Conservation (phyloP, 257 asterid genomes). For the Haberlea rhodopensis region DNA sequence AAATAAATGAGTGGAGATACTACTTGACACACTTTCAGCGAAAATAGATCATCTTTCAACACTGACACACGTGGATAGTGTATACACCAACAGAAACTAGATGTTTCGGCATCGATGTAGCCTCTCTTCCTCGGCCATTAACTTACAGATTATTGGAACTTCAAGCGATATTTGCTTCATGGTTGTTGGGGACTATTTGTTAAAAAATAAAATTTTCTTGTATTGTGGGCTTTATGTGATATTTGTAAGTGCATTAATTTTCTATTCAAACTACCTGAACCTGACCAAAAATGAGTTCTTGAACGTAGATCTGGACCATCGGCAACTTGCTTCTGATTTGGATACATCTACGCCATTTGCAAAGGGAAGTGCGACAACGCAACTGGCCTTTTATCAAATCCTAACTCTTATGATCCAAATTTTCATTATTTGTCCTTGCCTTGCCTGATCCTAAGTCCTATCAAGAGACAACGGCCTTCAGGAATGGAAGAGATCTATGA, state of each 20-base stretch:
- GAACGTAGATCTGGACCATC: neutral
- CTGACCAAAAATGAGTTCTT: neutral
- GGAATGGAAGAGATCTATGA: neutral
- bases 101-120: neutral
- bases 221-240: too few species aligned
- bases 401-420: neutral
- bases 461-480: neutral
- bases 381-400: neutral
- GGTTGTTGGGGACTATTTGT: neutral
- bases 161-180: neutral
- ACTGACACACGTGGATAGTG: conserved; percentile 6
- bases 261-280: neutral
- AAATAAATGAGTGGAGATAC: conserved; percentile 14
- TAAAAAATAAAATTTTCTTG: too few species aligned
- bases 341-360: neutral
- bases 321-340: neutral
- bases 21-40: neutral
- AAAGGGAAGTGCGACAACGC: neutral
- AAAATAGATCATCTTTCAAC: neutral
- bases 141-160: neutral
- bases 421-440: neutral
- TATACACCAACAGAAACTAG: neutral
- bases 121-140: neutral
- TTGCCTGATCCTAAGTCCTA: neutral
- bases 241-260: too few species aligned